These are phyloP conservation scores for Rhinocladiella similis DNA, from an alignment of 2,329 filamentous ascomycete genomes.

Conservation along the genomic window DNA sequence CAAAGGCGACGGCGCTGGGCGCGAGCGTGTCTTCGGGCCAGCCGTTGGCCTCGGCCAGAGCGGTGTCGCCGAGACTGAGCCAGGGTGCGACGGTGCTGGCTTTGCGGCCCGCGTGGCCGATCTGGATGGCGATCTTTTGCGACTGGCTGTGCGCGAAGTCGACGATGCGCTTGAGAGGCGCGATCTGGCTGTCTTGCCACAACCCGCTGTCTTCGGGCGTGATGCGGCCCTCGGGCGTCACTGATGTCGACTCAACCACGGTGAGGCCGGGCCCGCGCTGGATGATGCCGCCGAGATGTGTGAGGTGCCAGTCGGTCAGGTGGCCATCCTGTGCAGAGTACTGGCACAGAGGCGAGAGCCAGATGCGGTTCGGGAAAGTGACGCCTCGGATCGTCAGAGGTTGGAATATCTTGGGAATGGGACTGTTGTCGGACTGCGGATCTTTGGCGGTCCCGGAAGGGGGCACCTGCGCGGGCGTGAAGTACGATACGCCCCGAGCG, in stretches of 20 bases:
- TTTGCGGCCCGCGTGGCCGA: slow-evolving; percentile 74
- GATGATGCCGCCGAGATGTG: slow-evolving; percentile 78
- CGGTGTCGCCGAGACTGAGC: slow-evolving; percentile 58
- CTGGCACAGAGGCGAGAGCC: slow-evolving; percentile 65
- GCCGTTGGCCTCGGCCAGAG: slow-evolving; percentile 53
- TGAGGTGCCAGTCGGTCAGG: slow-evolving; percentile 76
- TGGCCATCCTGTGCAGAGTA: slow-evolving; percentile 70
- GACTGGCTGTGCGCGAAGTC: slow-evolving; percentile 52
- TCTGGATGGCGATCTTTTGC: slow-evolving; percentile 73
- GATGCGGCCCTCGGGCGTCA: slow-evolving; percentile 76
- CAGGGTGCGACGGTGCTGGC: slow-evolving; percentile 64
- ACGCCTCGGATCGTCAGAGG: slow-evolving; percentile 45
- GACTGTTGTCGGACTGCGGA: slow-evolving; percentile 49
- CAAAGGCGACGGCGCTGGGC: slow-evolving; percentile 63
- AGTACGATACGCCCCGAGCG: slow-evolving; percentile 47
- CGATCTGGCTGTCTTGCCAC: slow-evolving; percentile 83
- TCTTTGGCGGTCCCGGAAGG: slow-evolving; percentile 45
- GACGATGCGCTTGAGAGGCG: slow-evolving; percentile 36
- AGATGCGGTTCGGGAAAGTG: slow-evolving; percentile 68
- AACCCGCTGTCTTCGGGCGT: slow-evolving; percentile 76
- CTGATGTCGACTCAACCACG: slow-evolving; percentile 76
- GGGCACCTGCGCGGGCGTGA: slow-evolving; percentile 50
- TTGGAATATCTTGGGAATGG: slow-evolving; percentile 52
- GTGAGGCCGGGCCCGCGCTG: slow-evolving; percentile 72
- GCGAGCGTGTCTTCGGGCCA: slow-evolving; percentile 57